Evolutionary conservation across 495 filamentous ascomycete genomes (phyloP).

Genomic region (Physcia stellaris): DNA sequence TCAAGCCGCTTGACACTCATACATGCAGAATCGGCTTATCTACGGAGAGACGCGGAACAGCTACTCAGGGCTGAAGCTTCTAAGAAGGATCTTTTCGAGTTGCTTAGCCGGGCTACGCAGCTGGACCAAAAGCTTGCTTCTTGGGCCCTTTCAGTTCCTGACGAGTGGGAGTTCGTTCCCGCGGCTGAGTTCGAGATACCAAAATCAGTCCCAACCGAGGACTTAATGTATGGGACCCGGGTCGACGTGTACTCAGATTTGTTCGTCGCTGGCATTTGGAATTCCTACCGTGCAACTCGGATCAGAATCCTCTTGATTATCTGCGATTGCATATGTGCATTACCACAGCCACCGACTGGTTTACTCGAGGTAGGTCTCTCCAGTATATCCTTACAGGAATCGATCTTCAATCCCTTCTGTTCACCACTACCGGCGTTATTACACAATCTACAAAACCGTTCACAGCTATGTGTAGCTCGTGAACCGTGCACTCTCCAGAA

Average conservation of each 20-base stretch:
- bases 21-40: conserved; percentile 17
- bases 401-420: no score
- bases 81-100: conserved; percentile 7
- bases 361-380: conserved; percentile 6
- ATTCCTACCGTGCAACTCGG: conserved; percentile 45
- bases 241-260: conserved; percentile 48
- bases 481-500: no score
- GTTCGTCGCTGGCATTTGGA: conserved; percentile 50
- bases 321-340: conserved; percentile 18
- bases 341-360: conserved; percentile 2
- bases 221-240: conserved; percentile 30
- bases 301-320: conserved; percentile 42
- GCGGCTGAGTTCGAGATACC: conserved; percentile 21
- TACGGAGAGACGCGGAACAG: conserved; percentile 10
- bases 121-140: conserved; percentile 19
- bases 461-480: no score
- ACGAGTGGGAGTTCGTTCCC: conserved; percentile 19
- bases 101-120: conserved; percentile 17
- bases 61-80: background rate
- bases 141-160: conserved; percentile 21
- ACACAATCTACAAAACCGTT: no score
- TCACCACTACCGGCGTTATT: no score
- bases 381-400: background rate
- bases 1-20: conserved; percentile 14
- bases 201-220: conserved; percentile 13